Evolutionary conservation across 306 rosid genomes (phyloP), one percentile per base, ranked within the genome.

Genomic region (Vigna unguiculata): DNA sequence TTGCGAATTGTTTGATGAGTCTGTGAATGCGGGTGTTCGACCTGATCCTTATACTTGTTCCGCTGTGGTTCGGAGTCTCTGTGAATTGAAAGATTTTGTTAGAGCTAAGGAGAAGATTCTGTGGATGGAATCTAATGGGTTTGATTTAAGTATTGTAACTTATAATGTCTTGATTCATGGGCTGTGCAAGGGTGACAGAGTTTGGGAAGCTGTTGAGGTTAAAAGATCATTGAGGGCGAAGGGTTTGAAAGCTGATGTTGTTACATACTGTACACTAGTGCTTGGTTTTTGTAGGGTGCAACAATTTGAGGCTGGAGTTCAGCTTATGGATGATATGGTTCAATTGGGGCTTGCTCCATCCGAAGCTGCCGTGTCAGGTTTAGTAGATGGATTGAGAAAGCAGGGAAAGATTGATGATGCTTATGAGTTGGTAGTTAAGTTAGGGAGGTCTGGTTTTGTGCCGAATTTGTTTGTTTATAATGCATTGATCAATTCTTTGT

Each of bases 91-190:
- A 75, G 88, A 90, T 85, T 89, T 90, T 78, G 14, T 3, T 40
- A 83, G 76, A 72, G 98, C 96, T 19, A 85, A 65, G 83, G 92
- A 94, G 71, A 85, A 86, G 81, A 85, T 95, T 76, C 5, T 22
- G 69, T 74, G 77, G 45, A 91, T 91, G 17, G 96, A 86, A 83
- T 64, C 84, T 9, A 85, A 85, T 78, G 61, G 86, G 77, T 86
- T 89, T 59, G 81, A 40, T 60, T 7, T 85, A 57, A 86, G 71
- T 78, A 81, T 88, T 58, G 93, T 94, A 19, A 88, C 86, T 25
- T 94, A 89, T 63, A 94, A 92, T 72, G 93, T 90, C 71, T 79
- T 91, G 14, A 84, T 94, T 81, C 89, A 90, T 74, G 97, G 98
- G 30, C 86, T 94, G 15, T 94, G 97, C 79, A 94, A 88, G 87